These are phyloP conservation scores for Bruguiera hainesii DNA, from an alignment of 441 rosid species.

Conservation along the genomic window DNA sequence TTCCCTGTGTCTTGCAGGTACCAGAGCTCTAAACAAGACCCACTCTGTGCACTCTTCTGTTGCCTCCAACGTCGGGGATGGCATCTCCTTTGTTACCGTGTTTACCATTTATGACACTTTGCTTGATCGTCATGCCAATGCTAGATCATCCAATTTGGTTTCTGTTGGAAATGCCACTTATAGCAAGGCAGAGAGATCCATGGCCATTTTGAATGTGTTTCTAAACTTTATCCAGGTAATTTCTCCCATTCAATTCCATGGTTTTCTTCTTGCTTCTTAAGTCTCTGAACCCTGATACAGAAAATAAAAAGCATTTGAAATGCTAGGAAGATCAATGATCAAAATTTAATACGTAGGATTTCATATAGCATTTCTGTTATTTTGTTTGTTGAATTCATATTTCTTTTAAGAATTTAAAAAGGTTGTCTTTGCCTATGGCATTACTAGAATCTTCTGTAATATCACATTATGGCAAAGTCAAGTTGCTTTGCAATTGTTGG, in stretches of 20 bases:
- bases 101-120: constrained; percentile 63
- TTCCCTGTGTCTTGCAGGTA: constrained; percentile 38
- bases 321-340: not conserved
- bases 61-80: constrained; percentile 33
- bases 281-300: too few relatives aligned
- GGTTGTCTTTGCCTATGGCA: not conserved
- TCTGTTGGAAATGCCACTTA: constrained; percentile 72
- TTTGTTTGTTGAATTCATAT: not conserved
- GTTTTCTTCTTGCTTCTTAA: not conserved
- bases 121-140: constrained; percentile 21
- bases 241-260: not conserved
- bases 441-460: not conserved
- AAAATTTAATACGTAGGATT: not conserved
- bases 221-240: constrained; percentile 71
- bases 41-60: constrained; percentile 28
- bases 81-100: constrained; percentile 68
- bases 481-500: not conserved
- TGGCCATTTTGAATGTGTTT: constrained; percentile 68
- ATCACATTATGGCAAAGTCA: not conserved
- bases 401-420: not conserved
- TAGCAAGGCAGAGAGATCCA: constrained; percentile 60
- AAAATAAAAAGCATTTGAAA: not conserved
- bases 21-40: constrained; percentile 69
- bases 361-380: not conserved
- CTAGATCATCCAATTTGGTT: constrained; percentile 42